Base-by-base conservation (phyloP, 2,329 filamentous ascomycete species). In the Fusarium newnesense region DNA sequence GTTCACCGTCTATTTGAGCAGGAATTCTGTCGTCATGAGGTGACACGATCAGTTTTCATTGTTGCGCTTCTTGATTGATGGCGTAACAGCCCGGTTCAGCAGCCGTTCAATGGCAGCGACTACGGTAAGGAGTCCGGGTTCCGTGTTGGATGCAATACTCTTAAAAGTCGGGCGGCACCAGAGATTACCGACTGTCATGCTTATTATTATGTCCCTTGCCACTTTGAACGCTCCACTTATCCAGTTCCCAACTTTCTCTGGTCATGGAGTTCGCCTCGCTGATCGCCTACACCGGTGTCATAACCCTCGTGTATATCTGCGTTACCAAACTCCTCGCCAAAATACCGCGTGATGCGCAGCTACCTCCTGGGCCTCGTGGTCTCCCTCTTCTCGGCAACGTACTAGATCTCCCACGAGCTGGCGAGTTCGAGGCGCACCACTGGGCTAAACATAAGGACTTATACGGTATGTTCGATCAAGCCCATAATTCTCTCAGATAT, bases 301-400 rank as follows among this genome's bases (percentile, higher is more conserved):
- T 26, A 15, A 0, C 26, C 9, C 28, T 47, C 1, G 5, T 63
- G 5, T 21, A 2, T 4, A 26, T 59, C 0, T 62, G 16, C 13
- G 1, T 15, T 6, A 34, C 8, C 5, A 40, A 37, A 4, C 0
- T 42, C 1, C 4, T 36, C 7, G 2, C 8, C 2, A 60, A 37
- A 9, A 24, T 32, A 42, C 19, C 7, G 0, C 53, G 44, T 4
- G 21, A 39, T 11, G 36, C 16, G 21, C 49, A 37, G 13, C 53
- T 72, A 1, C 72, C 72, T 8, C 71, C 72, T 2, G 71, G 72
- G 0, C 68, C 72, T 9, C 71, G 61, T 11, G 71, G 72, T 6
- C 52, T 75, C 7, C 72, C 72, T 13, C 16, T 74, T 11, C n/a
- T 74, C 9, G 64, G 71, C 9, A 75, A 74, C 11, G 21, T 67